Conservation (phyloP, 352 stramenopile genomes). For the Globisporangium heterothallicum region DNA sequence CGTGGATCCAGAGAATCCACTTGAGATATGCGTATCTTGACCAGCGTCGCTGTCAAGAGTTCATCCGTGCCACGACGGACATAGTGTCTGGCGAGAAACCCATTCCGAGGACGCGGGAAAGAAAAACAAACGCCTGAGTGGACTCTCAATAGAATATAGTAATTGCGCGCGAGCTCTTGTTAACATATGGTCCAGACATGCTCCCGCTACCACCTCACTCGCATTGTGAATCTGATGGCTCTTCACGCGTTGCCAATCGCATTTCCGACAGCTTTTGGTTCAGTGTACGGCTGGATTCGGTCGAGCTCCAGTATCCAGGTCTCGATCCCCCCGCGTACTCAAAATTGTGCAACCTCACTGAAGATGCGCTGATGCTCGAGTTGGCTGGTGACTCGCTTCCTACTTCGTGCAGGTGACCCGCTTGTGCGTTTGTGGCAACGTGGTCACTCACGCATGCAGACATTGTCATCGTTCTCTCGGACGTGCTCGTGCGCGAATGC, state of each 20-base stretch:
- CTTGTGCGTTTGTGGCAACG: not conserved
- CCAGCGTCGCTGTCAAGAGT: conserved; percentile 18
- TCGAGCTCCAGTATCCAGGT: conserved; percentile 15
- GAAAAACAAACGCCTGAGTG: not conserved
- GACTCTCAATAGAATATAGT: not conserved
- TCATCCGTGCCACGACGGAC: conserved; percentile 5
- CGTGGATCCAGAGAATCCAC: conserved; percentile 35
- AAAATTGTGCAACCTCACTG: conserved; percentile 8
- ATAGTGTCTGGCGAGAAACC: not conserved
- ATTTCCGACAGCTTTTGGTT: conserved; percentile 18
- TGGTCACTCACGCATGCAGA: not conserved
- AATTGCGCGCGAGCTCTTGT: not conserved
- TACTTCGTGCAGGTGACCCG: not conserved
- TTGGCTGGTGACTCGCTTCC: not conserved
- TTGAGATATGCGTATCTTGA: conserved; percentile 48
- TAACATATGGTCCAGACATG: not conserved
- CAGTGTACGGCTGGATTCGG: conserved; percentile 18
- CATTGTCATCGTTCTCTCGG: not conserved
- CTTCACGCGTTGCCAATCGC: conserved; percentile 8
- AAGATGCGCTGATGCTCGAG: not conserved
- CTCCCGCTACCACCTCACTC: conserved; percentile 1
- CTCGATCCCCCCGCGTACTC: conserved; percentile 14
- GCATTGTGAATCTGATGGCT: not conserved
- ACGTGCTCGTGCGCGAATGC: not conserved
- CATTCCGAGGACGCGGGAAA: not conserved